Conservation (phyloP, 1,139 yeast genomes). For the Pichia norvegensis region DNA sequence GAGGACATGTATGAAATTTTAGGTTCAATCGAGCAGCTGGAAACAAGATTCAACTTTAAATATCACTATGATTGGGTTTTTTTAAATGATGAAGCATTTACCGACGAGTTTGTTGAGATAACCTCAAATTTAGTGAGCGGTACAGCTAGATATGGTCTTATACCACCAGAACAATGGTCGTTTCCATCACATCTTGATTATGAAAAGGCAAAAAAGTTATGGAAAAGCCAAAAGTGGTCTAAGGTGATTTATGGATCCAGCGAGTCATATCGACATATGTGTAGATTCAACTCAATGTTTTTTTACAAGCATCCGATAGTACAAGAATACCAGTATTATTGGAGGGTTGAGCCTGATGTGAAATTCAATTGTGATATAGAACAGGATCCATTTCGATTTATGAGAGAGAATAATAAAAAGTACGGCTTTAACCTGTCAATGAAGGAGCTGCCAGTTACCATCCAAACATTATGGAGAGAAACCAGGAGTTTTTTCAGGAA, state of each 20-base stretch:
- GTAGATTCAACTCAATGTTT: constrained; percentile 49
- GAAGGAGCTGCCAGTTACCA: constrained; percentile 44
- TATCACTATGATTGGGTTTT: constrained; percentile 56
- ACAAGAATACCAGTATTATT: constrained; percentile 34
- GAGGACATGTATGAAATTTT: constrained; percentile 39
- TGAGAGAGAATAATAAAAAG: constrained; percentile 41
- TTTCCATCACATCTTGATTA: constrained; percentile 61
- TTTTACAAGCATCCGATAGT: constrained; percentile 37
- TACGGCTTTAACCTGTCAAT: constrained; percentile 52
- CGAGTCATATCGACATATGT: constrained; percentile 56
- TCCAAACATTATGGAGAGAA: constrained; percentile 40
- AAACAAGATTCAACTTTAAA: constrained; percentile 44
- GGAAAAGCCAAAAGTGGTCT: constrained; percentile 38
- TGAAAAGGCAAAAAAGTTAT: constrained; percentile 43
- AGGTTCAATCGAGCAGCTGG: constrained; percentile 41
- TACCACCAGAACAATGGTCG: constrained; percentile 65
- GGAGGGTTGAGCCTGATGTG: constrained; percentile 57
- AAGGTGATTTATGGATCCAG: constrained; percentile 46
- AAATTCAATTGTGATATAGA: constrained; percentile 46
- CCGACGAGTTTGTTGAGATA: constrained; percentile 37
- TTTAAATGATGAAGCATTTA: constrained; percentile 46
- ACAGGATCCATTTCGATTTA: constrained; percentile 44
- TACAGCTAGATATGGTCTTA: constrained; percentile 49
- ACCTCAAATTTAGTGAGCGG: constrained; percentile 49
- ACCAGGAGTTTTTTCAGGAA: constrained; percentile 40